Evolutionary conservation across 768 basidiomycete species (phyloP), one percentile per base, ranked within the genome.

Genomic region (Mycena rebaudengoi): DNA sequence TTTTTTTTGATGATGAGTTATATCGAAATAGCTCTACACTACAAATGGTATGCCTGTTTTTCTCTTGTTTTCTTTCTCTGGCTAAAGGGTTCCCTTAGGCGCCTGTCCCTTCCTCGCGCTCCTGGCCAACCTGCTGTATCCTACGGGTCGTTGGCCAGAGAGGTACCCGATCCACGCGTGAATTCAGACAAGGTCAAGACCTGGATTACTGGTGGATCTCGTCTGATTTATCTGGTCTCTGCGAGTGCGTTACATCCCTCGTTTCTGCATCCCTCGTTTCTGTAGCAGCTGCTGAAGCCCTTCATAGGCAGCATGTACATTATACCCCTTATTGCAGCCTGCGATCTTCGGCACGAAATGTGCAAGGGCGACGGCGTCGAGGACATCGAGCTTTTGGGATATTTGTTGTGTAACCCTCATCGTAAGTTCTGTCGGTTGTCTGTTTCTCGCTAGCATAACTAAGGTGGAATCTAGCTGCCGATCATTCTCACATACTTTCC

Each of bases 221-320:
- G 57, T 11, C 57, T 59, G 1, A n/a, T 48, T 16, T 59, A 59
- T 26, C 39, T 59, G 11, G 46, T 48, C 6, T 35, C 57, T 13
- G 12, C 41, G 3, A 21, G 57, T 49, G 28, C 39, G 46, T 50
- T 16, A 5, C 20, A 4, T 25, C 21, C 46, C 21, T n/a, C 7
- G 13, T n/a, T n/a, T n/a, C n/a, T n/a, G n/a, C n/a, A n/a, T n/a
- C n/a, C n/a, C n/a, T n/a, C n/a, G n/a, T 32, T 14, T 7, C 26
- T n/a, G 30, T 20, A 14, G 7, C 32, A 21, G 4, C 20, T 33
- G 18, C 16, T 20, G 20, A n/a, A 7, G 16, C n/a, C 11, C n/a
- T 7, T 50, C 11, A 1, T 18, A 59, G 57, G 25, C n/a, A 59
- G 46, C 39, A 50, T 49, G 37, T 59, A 50, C 33, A 40, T 59